Evolutionary conservation across 1,284 basidiomycete genomes (phyloP).

Genomic region (Sanghuangporus baumii): DNA sequence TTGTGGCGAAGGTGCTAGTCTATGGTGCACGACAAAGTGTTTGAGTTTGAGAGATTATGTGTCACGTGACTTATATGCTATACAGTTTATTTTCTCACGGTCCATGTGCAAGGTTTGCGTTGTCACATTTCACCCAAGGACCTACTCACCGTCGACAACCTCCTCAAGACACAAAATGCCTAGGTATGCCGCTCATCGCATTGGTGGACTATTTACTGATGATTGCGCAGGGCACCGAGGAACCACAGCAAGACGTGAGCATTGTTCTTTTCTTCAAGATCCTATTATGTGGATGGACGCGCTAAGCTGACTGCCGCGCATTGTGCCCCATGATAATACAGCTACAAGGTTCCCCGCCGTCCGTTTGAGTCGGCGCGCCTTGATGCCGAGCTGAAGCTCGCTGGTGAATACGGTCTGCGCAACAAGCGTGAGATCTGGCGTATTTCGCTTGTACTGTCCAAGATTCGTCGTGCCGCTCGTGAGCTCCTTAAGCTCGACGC

Average conservation of each 20-base stretch:
- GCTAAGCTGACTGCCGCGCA: slow-evolving; percentile 62
- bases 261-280: slow-evolving; percentile 50
- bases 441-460: slow-evolving; percentile 95
- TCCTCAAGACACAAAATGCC: slow-evolving; percentile 57
- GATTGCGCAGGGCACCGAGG: slow-evolving; percentile 66
- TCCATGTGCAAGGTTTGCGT: background rate
- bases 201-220: slow-evolving; percentile 31
- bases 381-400: slow-evolving; percentile 99
- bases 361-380: slow-evolving; percentile 97
- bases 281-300: slow-evolving; percentile 55
- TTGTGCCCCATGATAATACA: slow-evolving; percentile 45
- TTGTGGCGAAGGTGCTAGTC: slow-evolving; percentile 33
- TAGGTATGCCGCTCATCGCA: slow-evolving; percentile 45
- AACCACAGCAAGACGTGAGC: slow-evolving; percentile 89
- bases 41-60: background rate
- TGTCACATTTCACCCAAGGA: background rate
- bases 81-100: slow-evolving; percentile 3
- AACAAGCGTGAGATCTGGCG: slow-evolving; percentile 99
- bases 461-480: slow-evolving; percentile 99
- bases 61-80: background rate
- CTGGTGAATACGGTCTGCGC: slow-evolving; percentile 99
- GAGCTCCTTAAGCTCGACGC: slow-evolving; percentile 99
- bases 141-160: slow-evolving; percentile 24
- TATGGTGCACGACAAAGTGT: slow-evolving; percentile 27
- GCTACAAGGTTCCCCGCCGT: slow-evolving; percentile 97